Percentiles rank a stretch among this genome's conserved stretches.
These are phyloP conservation scores for Penicillium palitans DNA, from an alignment of 2,329 filamentous ascomycete genomes.

Conservation along the genomic window DNA sequence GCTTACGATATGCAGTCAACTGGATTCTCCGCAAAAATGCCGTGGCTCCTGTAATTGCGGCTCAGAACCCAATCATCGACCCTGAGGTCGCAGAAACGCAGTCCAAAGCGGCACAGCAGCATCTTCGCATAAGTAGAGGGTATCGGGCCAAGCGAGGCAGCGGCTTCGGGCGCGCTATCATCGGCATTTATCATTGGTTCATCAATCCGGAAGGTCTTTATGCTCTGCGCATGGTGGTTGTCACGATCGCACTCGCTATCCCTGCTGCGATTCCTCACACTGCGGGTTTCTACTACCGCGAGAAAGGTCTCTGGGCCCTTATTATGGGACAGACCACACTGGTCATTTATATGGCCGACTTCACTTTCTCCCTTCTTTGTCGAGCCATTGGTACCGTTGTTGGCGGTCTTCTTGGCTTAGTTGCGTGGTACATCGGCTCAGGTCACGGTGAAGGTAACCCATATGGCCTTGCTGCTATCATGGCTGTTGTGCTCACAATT, in stretches of 20 bases:
- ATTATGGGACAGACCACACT: constrained; percentile 54
- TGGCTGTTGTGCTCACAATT: constrained; percentile 34
- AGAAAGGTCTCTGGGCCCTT: constrained; percentile 55
- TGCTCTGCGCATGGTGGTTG: constrained; percentile 50
- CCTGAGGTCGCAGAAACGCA: constrained; percentile 32
- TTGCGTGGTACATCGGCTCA: constrained; percentile 55
- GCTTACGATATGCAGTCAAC: constrained; percentile 41
- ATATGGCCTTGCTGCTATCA: constrained; percentile 51
- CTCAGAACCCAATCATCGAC: constrained; percentile 24
- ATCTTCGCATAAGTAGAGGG: constrained; percentile 41
- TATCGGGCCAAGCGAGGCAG: constrained; percentile 31
- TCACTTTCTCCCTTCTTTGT: constrained; percentile 48
- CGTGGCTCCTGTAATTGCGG: constrained; percentile 26
- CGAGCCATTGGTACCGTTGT: constrained; percentile 48
- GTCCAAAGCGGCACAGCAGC: constrained; percentile 38
- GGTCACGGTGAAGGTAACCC: constrained; percentile 52
- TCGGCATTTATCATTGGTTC: constrained; percentile 45
- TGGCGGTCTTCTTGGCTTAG: constrained; percentile 50
- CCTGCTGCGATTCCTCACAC: constrained; percentile 45
- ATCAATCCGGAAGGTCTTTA: constrained; percentile 49
- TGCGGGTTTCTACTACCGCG: constrained; percentile 54
- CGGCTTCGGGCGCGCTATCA: constrained; percentile 28
- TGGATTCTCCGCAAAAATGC: constrained; percentile 41
- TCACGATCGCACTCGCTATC: constrained; percentile 49
- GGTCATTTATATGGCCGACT: constrained; percentile 54